Conservation (phyloP, 352 stramenopile genomes). For the Phytophthora melonis region DNA sequence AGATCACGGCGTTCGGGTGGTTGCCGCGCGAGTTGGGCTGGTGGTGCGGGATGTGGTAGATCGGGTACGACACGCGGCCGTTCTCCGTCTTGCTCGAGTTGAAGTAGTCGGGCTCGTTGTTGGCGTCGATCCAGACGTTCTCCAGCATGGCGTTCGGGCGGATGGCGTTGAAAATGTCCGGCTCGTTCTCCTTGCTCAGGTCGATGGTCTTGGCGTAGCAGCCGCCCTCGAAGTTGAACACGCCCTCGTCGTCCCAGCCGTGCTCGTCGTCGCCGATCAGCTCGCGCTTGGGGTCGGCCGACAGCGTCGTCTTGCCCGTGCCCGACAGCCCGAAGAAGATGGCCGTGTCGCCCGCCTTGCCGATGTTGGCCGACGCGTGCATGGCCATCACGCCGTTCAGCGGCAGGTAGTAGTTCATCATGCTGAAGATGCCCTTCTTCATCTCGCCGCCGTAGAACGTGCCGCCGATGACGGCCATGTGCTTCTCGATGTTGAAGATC, state of each 20-base stretch:
- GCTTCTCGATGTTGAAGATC: slow-evolving; percentile 97
- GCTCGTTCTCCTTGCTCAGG: slow-evolving; percentile 95
- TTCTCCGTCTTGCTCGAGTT: slow-evolving; percentile 98
- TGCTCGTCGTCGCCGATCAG: slow-evolving; percentile 93
- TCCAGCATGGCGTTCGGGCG: slow-evolving; percentile 96
- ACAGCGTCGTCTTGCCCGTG: slow-evolving; percentile 93
- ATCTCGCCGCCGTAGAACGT: slow-evolving; percentile 99
- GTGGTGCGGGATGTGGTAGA: slow-evolving; percentile 98
- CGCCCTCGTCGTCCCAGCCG: slow-evolving; percentile 97
- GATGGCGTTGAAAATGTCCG: slow-evolving; percentile 98
- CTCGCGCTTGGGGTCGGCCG: slow-evolving; percentile 88
- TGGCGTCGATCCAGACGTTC: slow-evolving; percentile 92
- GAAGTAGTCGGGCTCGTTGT: slow-evolving; percentile 94
- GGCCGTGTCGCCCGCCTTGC: slow-evolving; percentile 95
- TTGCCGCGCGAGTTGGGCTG: slow-evolving; percentile 87
- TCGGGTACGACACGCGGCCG: slow-evolving; percentile 98
- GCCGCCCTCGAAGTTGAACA: slow-evolving; percentile 99
- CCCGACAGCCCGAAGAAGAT: slow-evolving; percentile 98
- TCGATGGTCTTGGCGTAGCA: slow-evolving; percentile 99
- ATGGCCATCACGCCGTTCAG: slow-evolving; percentile 97
- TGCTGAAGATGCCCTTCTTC: slow-evolving; percentile 98
- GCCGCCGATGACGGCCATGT: slow-evolving; percentile 95
- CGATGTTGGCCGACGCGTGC: slow-evolving; percentile 98
- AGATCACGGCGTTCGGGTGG: slow-evolving; percentile 97
- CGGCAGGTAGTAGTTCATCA: slow-evolving; percentile 99